Evolutionary conservation across 2,329 filamentous ascomycete species (phyloP).

Genomic region (Pseudocercospora fuligena): DNA sequence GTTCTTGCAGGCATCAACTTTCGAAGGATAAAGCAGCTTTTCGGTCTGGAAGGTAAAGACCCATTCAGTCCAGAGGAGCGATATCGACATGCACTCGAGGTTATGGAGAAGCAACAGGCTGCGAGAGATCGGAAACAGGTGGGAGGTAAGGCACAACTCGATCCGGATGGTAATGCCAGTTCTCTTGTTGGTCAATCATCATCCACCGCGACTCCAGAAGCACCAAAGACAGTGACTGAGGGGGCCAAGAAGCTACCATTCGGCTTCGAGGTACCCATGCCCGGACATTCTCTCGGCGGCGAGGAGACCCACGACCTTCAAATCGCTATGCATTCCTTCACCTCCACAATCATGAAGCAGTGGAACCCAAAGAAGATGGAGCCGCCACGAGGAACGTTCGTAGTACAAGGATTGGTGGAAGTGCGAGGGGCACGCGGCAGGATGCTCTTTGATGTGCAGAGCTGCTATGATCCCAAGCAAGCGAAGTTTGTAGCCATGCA

Average conservation of each 20-base stretch:
- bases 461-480: constrained; percentile 51
- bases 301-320: constrained; percentile 33
- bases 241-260: constrained; percentile 33
- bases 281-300: constrained; percentile 15
- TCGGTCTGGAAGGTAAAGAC: constrained; percentile 43
- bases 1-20: constrained; percentile 44
- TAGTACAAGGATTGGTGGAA: constrained; percentile 53
- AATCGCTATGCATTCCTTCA: constrained; percentile 39
- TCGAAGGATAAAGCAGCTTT: constrained; percentile 42
- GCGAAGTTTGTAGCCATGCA: constrained; percentile 44
- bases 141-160: constrained; percentile 28
- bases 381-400: constrained; percentile 51
- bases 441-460: constrained; percentile 51
- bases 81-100: constrained; percentile 36
- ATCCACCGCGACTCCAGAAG: constrained; percentile 8
- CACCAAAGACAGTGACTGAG: constrained; percentile 7
- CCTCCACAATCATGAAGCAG: constrained; percentile 31
- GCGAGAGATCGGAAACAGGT: constrained; percentile 28
- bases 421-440: constrained; percentile 49
- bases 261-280: constrained; percentile 32
- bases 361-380: constrained; percentile 43
- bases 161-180: constrained; percentile 26
- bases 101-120: constrained; percentile 37
- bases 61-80: constrained; percentile 40
- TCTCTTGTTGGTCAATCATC: constrained; percentile 18